Percentiles rank a stretch among this genome's conserved stretches.
Conservation (phyloP, 2,329 filamentous ascomycete species). For the Zalaria obscura region DNA sequence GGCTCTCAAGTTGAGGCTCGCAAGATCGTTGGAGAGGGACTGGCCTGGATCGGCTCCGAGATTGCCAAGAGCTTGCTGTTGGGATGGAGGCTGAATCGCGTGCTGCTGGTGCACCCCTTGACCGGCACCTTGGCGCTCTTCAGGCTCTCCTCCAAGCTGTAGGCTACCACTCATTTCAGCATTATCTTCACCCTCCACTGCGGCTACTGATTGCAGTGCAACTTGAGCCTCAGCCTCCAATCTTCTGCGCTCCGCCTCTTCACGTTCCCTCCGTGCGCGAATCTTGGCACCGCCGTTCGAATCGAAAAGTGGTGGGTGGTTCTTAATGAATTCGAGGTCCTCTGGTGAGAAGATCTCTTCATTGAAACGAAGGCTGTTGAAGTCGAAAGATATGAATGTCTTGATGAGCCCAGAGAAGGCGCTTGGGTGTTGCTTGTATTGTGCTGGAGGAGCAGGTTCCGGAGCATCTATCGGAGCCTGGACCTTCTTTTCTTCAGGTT, state of each 20-base stretch:
- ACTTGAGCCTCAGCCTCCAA: conserved; percentile 41
- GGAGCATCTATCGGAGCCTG: no score
- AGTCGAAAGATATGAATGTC: conserved; percentile 26
- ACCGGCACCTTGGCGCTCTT: conserved; percentile 48
- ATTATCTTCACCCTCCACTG: conserved; percentile 52
- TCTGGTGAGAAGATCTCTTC: conserved; percentile 29
- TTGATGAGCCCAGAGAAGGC: conserved; percentile 23
- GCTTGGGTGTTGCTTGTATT: no score
- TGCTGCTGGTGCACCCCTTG: conserved; percentile 45
- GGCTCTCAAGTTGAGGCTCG: conserved; percentile 36
- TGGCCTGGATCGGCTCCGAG: conserved; percentile 16
- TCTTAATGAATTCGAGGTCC: conserved; percentile 36
- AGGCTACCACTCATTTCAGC: conserved; percentile 66
- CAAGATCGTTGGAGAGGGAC: conserved; percentile 22
- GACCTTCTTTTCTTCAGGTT: conserved; percentile 1
- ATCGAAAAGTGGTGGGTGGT: conserved; percentile 70
- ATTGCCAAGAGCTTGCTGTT: conserved; percentile 33
- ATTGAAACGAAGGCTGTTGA: conserved; percentile 39
- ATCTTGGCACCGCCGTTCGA: conserved; percentile 68
- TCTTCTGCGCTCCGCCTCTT: conserved; percentile 43
- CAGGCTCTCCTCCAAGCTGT: conserved; percentile 83
- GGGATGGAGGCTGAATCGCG: conserved; percentile 60
- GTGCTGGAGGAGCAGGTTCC: no score
- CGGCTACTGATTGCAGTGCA: conserved; percentile 32
- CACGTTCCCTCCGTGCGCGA: conserved; percentile 54